Conservation (phyloP, 2,329 filamentous ascomycete genomes). For the Metarhizium album region DNA sequence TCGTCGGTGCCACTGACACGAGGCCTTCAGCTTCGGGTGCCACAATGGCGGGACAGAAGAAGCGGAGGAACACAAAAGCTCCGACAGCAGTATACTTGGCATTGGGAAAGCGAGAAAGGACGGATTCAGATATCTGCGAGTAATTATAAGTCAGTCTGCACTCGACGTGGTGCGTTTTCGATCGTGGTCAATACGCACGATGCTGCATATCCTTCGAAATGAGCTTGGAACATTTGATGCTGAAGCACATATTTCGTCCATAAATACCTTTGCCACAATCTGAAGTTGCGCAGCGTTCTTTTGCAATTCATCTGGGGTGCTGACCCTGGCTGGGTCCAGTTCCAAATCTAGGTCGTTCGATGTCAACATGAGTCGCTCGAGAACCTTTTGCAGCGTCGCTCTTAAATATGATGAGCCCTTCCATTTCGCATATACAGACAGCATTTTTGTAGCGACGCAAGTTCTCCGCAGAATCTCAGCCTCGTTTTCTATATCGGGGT, state of each 20-base stretch:
- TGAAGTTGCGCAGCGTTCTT: conserved; percentile 56
- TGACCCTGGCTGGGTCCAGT: conserved; percentile 52
- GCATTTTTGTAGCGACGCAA: conserved; percentile 62
- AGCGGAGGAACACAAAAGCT: conserved; percentile 60
- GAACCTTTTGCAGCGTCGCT: conserved; percentile 53
- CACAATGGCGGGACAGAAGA: conserved; percentile 64
- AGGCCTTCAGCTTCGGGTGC: conserved; percentile 58
- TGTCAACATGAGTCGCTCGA: conserved; percentile 55
- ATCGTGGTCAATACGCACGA: conserved; percentile 31
- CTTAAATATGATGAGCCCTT: conserved; percentile 55
- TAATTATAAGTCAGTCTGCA: background rate
- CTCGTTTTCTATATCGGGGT: conserved; percentile 43
- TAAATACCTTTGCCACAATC: conserved; percentile 60
- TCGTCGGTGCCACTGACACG: conserved; percentile 49
- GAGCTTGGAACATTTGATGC: conserved; percentile 48
- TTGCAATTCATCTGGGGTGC: conserved; percentile 49
- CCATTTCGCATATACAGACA: conserved; percentile 63
- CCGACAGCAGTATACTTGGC: conserved; percentile 64
- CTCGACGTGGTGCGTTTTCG: background rate
- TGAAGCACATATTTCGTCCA: conserved; percentile 58
- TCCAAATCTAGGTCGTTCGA: conserved; percentile 59
- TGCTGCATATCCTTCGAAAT: conserved; percentile 57
- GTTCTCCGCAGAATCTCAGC: conserved; percentile 56
- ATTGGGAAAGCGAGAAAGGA: conserved; percentile 53
- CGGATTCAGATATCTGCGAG: conserved; percentile 47